These are phyloP conservation scores for Termitomyces sp. DNA, from an alignment of 768 basidiomycete species.

Conservation along the genomic window DNA sequence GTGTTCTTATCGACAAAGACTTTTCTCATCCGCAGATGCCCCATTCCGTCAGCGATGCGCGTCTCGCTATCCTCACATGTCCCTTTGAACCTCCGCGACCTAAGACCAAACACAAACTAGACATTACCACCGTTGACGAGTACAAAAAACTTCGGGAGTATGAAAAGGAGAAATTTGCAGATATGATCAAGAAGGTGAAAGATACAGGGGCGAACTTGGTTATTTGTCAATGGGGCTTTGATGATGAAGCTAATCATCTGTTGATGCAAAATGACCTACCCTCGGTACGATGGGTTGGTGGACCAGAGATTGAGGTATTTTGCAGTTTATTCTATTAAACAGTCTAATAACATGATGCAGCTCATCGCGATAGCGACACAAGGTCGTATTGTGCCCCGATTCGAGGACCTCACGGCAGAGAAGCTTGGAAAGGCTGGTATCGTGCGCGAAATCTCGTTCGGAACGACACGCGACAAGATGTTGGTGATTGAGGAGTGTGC, in stretches of 20 bases:
- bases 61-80: constrained; percentile 94
- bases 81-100: constrained; percentile 98
- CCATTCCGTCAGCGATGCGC: constrained; percentile 78
- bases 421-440: constrained; percentile 94
- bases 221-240: constrained; percentile 99
- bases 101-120: constrained; percentile 98
- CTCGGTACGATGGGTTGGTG: constrained; percentile 98
- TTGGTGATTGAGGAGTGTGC: constrained; percentile 98
- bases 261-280: constrained; percentile 98
- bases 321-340: not conserved
- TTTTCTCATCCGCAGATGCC: constrained; percentile 99
- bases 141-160: constrained; percentile 93
- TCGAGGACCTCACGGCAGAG: constrained; percentile 87
- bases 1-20: constrained; percentile 99
- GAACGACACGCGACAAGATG: constrained; percentile 99
- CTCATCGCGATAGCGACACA: constrained; percentile 98
- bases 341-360: constrained; percentile 34
- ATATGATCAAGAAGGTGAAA: constrained; percentile 97
- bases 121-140: constrained; percentile 95
- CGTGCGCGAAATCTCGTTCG: constrained; percentile 92
- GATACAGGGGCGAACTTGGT: constrained; percentile 97
- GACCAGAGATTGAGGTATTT: constrained; percentile 93
- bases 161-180: constrained; percentile 92
- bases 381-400: constrained; percentile 96
- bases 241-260: constrained; percentile 98